A percentile compares a stretch with the other conserved stretches of the same genome.
phyloP scores from a whole-genome alignment of 2,329 filamentous ascomycete species.

The Xylaria digitata region DNA sequence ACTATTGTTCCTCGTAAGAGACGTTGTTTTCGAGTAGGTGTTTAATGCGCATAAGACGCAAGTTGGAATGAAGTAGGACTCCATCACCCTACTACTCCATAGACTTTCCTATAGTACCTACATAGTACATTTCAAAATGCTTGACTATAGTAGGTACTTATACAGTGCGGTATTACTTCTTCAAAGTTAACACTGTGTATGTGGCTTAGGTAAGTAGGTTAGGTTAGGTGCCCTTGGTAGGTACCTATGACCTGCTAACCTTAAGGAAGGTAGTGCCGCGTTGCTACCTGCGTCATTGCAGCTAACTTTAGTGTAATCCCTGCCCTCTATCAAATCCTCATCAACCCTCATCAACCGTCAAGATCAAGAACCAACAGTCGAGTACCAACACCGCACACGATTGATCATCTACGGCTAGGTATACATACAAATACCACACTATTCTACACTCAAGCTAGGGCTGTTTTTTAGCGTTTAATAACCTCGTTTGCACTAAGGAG shows the following conservation, averaged over 20 bases:
- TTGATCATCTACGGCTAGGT: not conserved
- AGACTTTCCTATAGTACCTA: too few species aligned
- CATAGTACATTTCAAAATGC: too few species aligned
- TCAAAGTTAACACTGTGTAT: too few species aligned
- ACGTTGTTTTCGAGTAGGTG: too few species aligned
- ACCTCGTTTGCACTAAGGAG: not conserved
- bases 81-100: too few species aligned
- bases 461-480: not conserved
- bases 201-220: not conserved
- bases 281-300: slow-evolving; percentile 18
- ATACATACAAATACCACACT: not conserved
- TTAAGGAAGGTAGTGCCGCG: not conserved
- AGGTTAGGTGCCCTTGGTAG: not conserved
- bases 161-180: too few species aligned
- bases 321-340: not conserved
- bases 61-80: too few species aligned
- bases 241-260: too few species aligned
- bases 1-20: too few species aligned
- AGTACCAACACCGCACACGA: not conserved
- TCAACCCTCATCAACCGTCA: not conserved
- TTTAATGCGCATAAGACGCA: too few species aligned
- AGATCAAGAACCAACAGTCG: too few species aligned
- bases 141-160: too few species aligned
- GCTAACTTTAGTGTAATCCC: not conserved
- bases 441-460: not conserved